Conservation (phyloP, 2,329 filamentous ascomycete genomes). For the Fusarium sp. region DNA sequence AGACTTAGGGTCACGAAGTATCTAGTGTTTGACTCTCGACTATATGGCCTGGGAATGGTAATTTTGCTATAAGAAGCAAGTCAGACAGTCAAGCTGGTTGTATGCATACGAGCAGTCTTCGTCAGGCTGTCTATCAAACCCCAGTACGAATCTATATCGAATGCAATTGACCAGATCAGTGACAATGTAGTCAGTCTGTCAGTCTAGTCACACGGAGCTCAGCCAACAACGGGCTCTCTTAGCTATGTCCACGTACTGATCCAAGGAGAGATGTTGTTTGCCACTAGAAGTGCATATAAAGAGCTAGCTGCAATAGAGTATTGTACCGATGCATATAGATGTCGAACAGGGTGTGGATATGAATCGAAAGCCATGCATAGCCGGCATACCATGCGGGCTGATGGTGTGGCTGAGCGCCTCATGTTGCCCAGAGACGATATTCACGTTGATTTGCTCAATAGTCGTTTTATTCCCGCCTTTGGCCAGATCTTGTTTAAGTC, state of each 20-base stretch:
- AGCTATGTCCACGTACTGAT: not conserved
- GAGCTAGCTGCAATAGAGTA: not conserved
- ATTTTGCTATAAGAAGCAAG: not conserved
- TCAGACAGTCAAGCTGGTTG: not conserved
- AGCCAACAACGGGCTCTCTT: not conserved
- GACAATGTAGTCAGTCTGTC: not conserved
- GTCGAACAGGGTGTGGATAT: not conserved
- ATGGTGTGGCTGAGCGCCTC: conserved; percentile 5
- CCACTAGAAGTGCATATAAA: conserved; percentile 18
- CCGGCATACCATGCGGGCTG: conserved; percentile 16
- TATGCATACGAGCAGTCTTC: not conserved
- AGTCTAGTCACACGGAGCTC: not conserved
- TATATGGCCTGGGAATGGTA: not conserved
- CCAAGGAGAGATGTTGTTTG: conserved; percentile 19
- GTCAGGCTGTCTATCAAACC: not conserved
- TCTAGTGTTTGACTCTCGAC: not conserved
- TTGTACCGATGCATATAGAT: conserved; percentile 5
- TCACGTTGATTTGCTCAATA: conserved; percentile 5
- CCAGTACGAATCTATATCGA: too few species aligned
- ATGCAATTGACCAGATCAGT: not conserved
- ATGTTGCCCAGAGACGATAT: not conserved
- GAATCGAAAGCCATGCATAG: not conserved
- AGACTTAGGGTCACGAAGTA: not conserved
- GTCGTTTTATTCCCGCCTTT: conserved; percentile 24
- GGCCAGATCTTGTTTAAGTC: conserved; percentile 8